A percentile compares a stretch with the other conserved stretches of the same genome.
These are phyloP conservation scores for Xerocomus amazonicus DNA, from an alignment of 1,284 basidiomycete genomes.

Conservation along the genomic window DNA sequence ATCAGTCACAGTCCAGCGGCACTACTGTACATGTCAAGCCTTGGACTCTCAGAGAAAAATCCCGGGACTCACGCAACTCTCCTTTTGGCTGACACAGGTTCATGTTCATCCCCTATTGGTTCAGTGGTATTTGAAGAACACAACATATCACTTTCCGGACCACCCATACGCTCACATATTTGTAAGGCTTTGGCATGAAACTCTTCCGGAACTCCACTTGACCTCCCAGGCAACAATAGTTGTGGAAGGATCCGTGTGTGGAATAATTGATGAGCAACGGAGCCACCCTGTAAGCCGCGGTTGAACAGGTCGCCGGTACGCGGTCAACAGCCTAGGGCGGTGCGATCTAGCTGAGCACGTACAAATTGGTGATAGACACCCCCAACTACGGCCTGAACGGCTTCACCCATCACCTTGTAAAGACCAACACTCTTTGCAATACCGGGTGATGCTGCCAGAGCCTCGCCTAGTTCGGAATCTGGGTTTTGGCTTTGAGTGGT, in stretches of 20 bases:
- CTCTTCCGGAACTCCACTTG: slow-evolving; percentile 30
- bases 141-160: slow-evolving; percentile 25
- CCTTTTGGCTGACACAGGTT: slow-evolving; percentile 11
- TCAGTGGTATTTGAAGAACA: neutral
- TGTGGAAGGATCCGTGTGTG: slow-evolving; percentile 35
- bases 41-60: neutral
- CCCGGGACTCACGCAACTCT: slow-evolving; percentile 21
- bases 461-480: slow-evolving; percentile 28
- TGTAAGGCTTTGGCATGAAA: slow-evolving; percentile 27
- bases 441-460: slow-evolving; percentile 23
- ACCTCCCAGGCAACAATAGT: slow-evolving; percentile 25
- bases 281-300: slow-evolving; percentile 25
- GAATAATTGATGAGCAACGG: slow-evolving; percentile 33
- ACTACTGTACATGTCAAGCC: slow-evolving; percentile 15
- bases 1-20: slow-evolving; percentile 16
- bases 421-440: slow-evolving; percentile 54
- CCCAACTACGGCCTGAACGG: slow-evolving; percentile 72
- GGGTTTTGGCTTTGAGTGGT: slow-evolving; percentile 11
- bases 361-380: slow-evolving; percentile 78
- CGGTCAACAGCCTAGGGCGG: neutral
- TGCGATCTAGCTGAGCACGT: slow-evolving; percentile 33
- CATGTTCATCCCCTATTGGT: slow-evolving; percentile 5
- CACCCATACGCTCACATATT: slow-evolving; percentile 34
- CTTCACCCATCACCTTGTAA: slow-evolving; percentile 73
- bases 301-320: neutral